Percentiles rank a stretch among this genome's conserved stretches.
These are phyloP conservation scores for Chaetomium strumarium DNA, from an alignment of 2,329 filamentous ascomycete species.

Conservation along the genomic window DNA sequence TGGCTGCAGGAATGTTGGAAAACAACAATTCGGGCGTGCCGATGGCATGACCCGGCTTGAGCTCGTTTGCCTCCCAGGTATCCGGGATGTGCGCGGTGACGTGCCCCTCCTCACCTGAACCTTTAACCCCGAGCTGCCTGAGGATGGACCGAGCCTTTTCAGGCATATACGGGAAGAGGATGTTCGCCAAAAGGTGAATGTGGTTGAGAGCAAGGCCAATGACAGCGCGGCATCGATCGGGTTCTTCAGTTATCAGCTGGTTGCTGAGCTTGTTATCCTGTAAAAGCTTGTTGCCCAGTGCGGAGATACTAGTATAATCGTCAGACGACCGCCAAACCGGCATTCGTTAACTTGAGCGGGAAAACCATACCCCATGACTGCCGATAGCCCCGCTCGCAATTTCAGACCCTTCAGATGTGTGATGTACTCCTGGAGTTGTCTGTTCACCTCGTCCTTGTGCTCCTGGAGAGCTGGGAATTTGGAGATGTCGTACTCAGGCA, in stretches of 20 bases:
- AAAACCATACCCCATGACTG: constrained; percentile 50
- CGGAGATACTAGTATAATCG: constrained; percentile 43
- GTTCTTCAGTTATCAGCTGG: constrained; percentile 45
- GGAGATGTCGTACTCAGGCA: constrained; percentile 57
- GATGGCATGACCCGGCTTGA: constrained; percentile 72
- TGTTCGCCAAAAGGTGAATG: constrained; percentile 70
- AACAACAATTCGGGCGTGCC: constrained; percentile 76
- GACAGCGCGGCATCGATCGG: constrained; percentile 49
- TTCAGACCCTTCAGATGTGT: constrained; percentile 64
- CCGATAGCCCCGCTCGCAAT: constrained; percentile 60
- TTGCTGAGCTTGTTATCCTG: constrained; percentile 40
- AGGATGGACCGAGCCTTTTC: constrained; percentile 70
- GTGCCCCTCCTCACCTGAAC: constrained; percentile 33
- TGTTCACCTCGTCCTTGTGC: constrained; percentile 58
- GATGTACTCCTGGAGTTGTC: constrained; percentile 60
- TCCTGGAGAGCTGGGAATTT: constrained; percentile 46
- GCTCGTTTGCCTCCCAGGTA: constrained; percentile 53
- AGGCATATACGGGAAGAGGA: constrained; percentile 82
- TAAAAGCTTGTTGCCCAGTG: constrained; percentile 44
- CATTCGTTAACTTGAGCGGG: neutral
- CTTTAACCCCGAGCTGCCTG: constrained; percentile 59
- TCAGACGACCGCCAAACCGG: neutral
- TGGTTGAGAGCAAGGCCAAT: constrained; percentile 79
- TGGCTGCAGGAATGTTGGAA: constrained; percentile 73
- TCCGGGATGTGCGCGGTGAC: constrained; percentile 56